These are phyloP conservation scores for Periconia sp. DNA, from an alignment of 2,329 filamentous ascomycete species.

Conservation along the genomic window DNA sequence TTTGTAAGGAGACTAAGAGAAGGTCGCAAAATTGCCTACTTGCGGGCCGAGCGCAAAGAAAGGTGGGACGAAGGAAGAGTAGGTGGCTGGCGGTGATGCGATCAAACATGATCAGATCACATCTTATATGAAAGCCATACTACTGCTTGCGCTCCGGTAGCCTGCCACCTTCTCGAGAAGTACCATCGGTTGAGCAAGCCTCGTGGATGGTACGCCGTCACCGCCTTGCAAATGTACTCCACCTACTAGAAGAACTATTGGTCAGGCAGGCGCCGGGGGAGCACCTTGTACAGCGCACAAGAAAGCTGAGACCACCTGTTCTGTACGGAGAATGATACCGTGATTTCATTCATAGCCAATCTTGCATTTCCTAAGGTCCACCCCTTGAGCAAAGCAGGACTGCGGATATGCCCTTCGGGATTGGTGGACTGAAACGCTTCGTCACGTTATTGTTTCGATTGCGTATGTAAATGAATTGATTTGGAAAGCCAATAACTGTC, in stretches of 20 bases:
- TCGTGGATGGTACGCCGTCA: too few relatives aligned
- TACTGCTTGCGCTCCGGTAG: background rate
- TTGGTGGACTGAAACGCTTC: background rate
- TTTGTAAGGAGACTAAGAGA: conserved; percentile 83
- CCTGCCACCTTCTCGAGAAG: too few relatives aligned
- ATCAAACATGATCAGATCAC: background rate
- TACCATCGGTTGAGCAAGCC: too few relatives aligned
- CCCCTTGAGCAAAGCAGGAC: too few relatives aligned
- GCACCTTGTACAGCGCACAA: too few relatives aligned
- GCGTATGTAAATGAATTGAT: background rate
- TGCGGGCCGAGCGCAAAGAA: conserved; percentile 82
- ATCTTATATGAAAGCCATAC: background rate
- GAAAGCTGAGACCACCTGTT: too few relatives aligned
- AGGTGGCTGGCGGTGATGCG: conserved; percentile 74
- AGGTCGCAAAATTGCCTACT: conserved; percentile 74
- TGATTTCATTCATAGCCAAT: too few relatives aligned
- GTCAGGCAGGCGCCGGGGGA: too few relatives aligned
- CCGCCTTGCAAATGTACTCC: too few relatives aligned
- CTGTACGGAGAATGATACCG: too few relatives aligned
- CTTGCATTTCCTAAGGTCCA: too few relatives aligned
- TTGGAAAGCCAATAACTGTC: background rate
- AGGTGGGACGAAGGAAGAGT: conserved; percentile 96
- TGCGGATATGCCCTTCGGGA: background rate
- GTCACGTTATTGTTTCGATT: background rate
- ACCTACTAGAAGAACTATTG: too few relatives aligned